These are phyloP conservation scores for Fraxinus ornus DNA, from an alignment of 305 asterid species.

Conservation along the genomic window DNA sequence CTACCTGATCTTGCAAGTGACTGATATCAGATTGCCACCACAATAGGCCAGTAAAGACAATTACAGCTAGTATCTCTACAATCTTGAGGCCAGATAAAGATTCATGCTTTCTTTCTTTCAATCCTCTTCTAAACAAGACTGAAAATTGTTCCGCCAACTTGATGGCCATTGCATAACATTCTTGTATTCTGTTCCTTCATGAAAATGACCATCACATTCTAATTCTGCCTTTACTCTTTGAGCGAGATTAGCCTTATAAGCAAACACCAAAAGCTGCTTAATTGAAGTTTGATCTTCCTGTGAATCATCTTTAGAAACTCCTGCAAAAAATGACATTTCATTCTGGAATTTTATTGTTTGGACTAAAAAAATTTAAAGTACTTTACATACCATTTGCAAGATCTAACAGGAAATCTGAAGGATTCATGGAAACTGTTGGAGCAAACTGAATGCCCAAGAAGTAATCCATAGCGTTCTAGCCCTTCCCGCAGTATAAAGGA, in stretches of 20 bases:
- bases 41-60: slow-evolving; percentile 53
- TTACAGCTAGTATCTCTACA: slow-evolving; percentile 46
- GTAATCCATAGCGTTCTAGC: slow-evolving; percentile 52
- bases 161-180: slow-evolving; percentile 48
- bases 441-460: slow-evolving; percentile 55
- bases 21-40: slow-evolving; percentile 69
- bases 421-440: slow-evolving; percentile 74
- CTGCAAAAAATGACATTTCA: slow-evolving; percentile 29
- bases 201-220: slow-evolving; percentile 9
- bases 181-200: slow-evolving; percentile 21
- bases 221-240: slow-evolving; percentile 40
- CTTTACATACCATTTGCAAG: slow-evolving; percentile 67
- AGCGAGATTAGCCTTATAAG: slow-evolving; percentile 42
- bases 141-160: slow-evolving; percentile 70
- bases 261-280: slow-evolving; percentile 46
- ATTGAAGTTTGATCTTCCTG: slow-evolving; percentile 46
- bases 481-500: slow-evolving; percentile 68
- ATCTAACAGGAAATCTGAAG: slow-evolving; percentile 83
- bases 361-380: not conserved
- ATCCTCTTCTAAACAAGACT: slow-evolving; percentile 60
- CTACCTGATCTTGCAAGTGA: slow-evolving; percentile 82
- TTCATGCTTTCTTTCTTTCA: slow-evolving; percentile 78
- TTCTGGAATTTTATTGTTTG: not conserved
- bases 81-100: slow-evolving; percentile 61
- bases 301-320: slow-evolving; percentile 49